Evolutionary conservation across 2,329 filamentous ascomycete genomes (phyloP), one percentile per base, ranked within the genome.

Genomic region (Apiospora pterosperma): DNA sequence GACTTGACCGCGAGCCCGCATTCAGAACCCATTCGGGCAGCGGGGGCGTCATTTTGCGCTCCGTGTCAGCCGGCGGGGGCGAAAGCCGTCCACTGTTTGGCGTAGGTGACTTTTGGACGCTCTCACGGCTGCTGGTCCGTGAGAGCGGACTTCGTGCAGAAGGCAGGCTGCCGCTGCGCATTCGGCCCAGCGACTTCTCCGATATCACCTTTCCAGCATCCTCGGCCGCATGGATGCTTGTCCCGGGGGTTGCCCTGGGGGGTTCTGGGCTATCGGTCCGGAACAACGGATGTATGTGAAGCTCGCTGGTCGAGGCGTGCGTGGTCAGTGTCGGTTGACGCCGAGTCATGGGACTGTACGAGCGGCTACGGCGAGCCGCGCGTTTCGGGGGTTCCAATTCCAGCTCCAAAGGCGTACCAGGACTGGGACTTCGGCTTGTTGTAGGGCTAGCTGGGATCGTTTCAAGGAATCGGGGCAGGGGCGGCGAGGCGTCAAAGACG

Each of bases 241-340:
- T 94, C 0, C 90, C 89, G 0, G 90, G 88, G 0, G 89, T 91
- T 1, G 85, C 83, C 6, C 86, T 77, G 0, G 90, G 86, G 1
- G 90, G 88, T 8, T 82, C 84, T 0, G 89, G 89, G 44, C 88
- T 91, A 72, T 92, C 90, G 6, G 88, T 89, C 65, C 91, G 84
- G 79, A 94, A 93, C 3, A 94, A 82, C 10, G 91, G 91, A 74
- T 94, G 91, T 58, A 93, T 93, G 72, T 93, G 87, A 4, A 88
- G 82, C 74, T 93, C 90, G 70, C 82, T 83, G 61, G 72, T 79
- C 3, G 70, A 77, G 3, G 69, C 63, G 34, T 79, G 74, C 61
- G 76, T 76, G 19, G 75, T 79, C 68, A 78, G 72, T 58, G 66
- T 72, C 67, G 68, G 75, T 23, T 75, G 75, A 8, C 72, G 71